Evolutionary conservation across 345 rosid species (phyloP), one percentile per base, ranked within the genome.

Genomic region (Isatis tinctoria): DNA sequence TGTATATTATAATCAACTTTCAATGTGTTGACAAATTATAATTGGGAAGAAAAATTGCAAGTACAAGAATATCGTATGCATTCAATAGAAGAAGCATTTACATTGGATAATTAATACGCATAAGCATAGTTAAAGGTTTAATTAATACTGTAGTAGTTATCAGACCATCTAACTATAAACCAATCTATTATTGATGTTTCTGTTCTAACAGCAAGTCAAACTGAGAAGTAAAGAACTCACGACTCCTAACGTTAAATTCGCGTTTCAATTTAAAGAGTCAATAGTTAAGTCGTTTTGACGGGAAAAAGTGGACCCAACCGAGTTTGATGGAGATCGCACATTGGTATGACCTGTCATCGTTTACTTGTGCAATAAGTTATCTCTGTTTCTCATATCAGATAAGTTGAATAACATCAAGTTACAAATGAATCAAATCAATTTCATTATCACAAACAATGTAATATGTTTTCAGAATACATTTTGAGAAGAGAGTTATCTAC

Each of bases 371-470:
- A 9, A n/a, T 41, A 44, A 44, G 27, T 28, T 24, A 40, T 8
- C 47, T 10, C 37, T 5, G 37, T 9, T 18, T 37, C 17, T 36
- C 33, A 13, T 48, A 13, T 13, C 43, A 20, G 14, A 14, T 3
- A 6, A 27, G 35, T 9, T 54, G 22, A 30, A 28, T 37, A 56
- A 30, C 37, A n/a, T 30, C 20, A n/a, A 33, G 13, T 17, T 17
- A 65, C 43, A 65, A 65, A 67, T 37, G 53, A 67, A 67, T 67
- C 52, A 49, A 59, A 74, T 59, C 37, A 7, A 20, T 33, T 39
- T 49, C 73, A 40, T 13, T 75, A 51, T 16, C 20, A 61, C 74
- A 75, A 75, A 60, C 74, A 66, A 66, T 22, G 24, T 36, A 59
- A 20, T 37, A 30, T 16, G 39, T 8, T 24, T 0, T 26, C 18